Evolutionary conservation across 2,329 filamentous ascomycete species (phyloP).

Genomic region (Colletotrichum noveboracense): DNA sequence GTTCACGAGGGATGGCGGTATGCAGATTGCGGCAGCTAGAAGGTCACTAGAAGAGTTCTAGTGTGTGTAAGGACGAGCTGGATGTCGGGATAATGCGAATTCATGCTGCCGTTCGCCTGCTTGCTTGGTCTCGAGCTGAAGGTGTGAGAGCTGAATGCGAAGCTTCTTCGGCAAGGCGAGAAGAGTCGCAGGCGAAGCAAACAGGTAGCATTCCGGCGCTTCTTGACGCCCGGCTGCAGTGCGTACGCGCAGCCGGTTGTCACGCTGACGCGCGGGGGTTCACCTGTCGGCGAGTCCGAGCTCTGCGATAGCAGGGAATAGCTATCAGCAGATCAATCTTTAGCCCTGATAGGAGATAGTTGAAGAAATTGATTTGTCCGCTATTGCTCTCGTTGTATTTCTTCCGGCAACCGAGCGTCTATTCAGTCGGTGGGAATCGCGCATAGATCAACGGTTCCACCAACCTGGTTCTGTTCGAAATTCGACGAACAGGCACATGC

Average conservation of each 20-base stretch:
- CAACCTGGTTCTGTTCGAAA: neutral
- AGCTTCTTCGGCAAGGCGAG: neutral
- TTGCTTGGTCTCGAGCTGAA: neutral
- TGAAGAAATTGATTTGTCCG: neutral
- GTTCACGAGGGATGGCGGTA: neutral
- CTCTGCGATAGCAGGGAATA: neutral
- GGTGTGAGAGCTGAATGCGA: neutral
- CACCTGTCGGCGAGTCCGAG: neutral
- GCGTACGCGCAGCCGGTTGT: neutral
- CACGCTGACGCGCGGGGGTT: neutral
- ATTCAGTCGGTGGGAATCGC: neutral
- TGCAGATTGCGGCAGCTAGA: neutral
- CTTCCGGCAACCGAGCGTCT: neutral
- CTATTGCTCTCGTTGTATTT: neutral
- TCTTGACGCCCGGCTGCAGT: neutral
- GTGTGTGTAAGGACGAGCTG: neutral
- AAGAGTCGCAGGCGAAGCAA: neutral
- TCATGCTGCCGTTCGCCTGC: neutral
- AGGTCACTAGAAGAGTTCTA: conserved; percentile 3
- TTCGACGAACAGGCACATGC: neutral
- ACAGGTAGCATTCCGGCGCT: neutral
- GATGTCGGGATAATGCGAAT: neutral
- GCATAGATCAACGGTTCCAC: neutral
- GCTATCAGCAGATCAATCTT: neutral
- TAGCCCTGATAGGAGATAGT: neutral